These are phyloP conservation scores for Cryptococcus neoformans DNA, from an alignment of 1,284 basidiomycete species.

Conservation along the genomic window DNA sequence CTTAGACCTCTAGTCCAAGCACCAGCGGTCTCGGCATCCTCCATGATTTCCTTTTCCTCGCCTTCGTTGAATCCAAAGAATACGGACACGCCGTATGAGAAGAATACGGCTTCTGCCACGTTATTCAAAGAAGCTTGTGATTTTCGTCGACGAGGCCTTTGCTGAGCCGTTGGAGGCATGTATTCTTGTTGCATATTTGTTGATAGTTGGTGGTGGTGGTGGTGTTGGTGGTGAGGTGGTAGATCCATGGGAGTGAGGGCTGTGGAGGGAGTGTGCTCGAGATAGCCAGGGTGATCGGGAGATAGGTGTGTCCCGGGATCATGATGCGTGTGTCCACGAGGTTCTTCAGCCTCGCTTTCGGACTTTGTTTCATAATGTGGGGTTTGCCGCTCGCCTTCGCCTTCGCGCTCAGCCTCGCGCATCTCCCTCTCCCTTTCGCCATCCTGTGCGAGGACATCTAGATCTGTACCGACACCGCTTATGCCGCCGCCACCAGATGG, in stretches of 20 bases:
- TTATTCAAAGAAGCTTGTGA: conserved; percentile 19
- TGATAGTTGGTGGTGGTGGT: background rate
- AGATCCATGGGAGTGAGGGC: conserved; percentile 31
- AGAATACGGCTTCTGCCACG: conserved; percentile 82
- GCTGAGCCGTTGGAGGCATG: too few relatives aligned
- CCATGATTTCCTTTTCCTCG: conserved; percentile 73
- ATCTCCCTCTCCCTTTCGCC: conserved; percentile 11
- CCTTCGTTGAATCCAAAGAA: conserved; percentile 78
- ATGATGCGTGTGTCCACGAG: background rate
- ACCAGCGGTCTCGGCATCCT: conserved; percentile 73
- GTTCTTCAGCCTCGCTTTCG: background rate
- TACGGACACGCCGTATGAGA: conserved; percentile 72
- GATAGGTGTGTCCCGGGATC: conserved; percentile 33
- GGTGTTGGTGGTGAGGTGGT: background rate
- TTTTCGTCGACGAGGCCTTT: conserved; percentile 9
- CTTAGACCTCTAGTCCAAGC: conserved; percentile 56
- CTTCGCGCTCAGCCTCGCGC: conserved; percentile 3
- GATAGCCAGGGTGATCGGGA: conserved; percentile 25
- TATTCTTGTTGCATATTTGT: background rate
- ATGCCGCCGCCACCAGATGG: conserved; percentile 11
- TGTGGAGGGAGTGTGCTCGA: conserved; percentile 28
- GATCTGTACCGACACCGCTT: background rate
- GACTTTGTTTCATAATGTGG: too few relatives aligned
- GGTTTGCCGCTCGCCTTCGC: background rate
- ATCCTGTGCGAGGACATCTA: background rate